These are phyloP conservation scores for Pecoramyces ruminantium DNA, from an alignment of 192 early-diverging fungal genomes.

Conservation along the genomic window DNA sequence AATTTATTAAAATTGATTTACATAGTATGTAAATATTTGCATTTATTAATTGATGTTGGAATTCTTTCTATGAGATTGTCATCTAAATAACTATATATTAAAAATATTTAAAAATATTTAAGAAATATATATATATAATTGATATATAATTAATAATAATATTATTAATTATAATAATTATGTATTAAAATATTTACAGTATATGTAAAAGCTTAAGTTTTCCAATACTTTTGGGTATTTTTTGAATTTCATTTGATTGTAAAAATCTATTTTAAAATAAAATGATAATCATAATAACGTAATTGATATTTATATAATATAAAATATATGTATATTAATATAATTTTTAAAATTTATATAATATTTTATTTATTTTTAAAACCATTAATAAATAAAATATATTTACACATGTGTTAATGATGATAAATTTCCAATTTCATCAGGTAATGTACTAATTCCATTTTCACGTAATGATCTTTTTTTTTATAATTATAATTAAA, in stretches of 20 bases:
- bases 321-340: too few relatives aligned
- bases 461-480: not conserved
- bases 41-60: not conserved
- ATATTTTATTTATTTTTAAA: too few relatives aligned
- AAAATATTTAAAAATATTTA: too few relatives aligned
- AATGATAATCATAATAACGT: too few relatives aligned
- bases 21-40: not conserved
- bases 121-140: not conserved
- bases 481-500: too few relatives aligned
- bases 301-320: too few relatives aligned
- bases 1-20: too few relatives aligned
- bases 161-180: not conserved
- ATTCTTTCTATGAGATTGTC: not conserved
- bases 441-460: not conserved
- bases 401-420: not conserved
- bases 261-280: not conserved
- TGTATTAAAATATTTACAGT: not conserved
- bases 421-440: not conserved
- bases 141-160: not conserved
- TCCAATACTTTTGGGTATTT: not conserved
- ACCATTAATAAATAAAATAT: not conserved
- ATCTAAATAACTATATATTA: not conserved
- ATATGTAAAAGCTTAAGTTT: not conserved
- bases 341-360: too few relatives aligned
- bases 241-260: not conserved